A percentile compares a stretch with the other conserved stretches of the same genome.
Evolutionary conservation across 495 filamentous ascomycete species (phyloP).

Genomic region (Podospora bellae-mahoneyi): DNA sequence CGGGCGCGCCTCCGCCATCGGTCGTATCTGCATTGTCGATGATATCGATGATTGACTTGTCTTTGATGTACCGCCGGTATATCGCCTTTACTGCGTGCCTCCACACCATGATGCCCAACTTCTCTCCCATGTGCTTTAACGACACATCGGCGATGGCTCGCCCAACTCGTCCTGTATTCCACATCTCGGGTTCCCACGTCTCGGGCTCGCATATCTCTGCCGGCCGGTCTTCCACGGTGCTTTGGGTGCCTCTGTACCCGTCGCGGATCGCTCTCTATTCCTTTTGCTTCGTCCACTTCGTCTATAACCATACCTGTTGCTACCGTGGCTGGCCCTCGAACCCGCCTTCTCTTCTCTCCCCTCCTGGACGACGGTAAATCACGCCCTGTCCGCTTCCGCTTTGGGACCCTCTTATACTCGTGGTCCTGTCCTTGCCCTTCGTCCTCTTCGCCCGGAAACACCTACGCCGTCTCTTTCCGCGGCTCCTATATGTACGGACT

Average conservation of each 20-base stretch:
- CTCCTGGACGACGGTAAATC: too few species aligned
- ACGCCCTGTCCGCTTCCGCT: not conserved
- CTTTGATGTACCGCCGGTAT: not conserved
- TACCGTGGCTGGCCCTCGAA: too few species aligned
- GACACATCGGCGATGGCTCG: not conserved
- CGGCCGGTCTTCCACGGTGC: too few species aligned
- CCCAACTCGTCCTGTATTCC: not conserved
- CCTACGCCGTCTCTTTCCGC: not conserved
- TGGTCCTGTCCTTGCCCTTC: too few species aligned
- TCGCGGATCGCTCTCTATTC: too few species aligned
- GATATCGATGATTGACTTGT: not conserved
- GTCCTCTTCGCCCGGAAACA: too few species aligned
- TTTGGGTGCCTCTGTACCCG: too few species aligned
- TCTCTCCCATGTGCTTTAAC: not conserved
- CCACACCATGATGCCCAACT: not conserved
- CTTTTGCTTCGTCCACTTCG: too few species aligned
- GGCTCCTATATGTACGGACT: not conserved
- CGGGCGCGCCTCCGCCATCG: not conserved
- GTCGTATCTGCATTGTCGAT: too few species aligned
- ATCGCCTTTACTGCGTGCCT: not conserved
- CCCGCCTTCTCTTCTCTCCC: too few species aligned
- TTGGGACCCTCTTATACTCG: accelerated
- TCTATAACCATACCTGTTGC: too few species aligned
- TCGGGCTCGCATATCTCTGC: not conserved
- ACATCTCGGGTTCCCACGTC: not conserved